A percentile compares a stretch with the other conserved stretches of the same genome.
Evolutionary conservation across 208 protist genomes (phyloP).

Genomic region (Leishmania arabica): DNA sequence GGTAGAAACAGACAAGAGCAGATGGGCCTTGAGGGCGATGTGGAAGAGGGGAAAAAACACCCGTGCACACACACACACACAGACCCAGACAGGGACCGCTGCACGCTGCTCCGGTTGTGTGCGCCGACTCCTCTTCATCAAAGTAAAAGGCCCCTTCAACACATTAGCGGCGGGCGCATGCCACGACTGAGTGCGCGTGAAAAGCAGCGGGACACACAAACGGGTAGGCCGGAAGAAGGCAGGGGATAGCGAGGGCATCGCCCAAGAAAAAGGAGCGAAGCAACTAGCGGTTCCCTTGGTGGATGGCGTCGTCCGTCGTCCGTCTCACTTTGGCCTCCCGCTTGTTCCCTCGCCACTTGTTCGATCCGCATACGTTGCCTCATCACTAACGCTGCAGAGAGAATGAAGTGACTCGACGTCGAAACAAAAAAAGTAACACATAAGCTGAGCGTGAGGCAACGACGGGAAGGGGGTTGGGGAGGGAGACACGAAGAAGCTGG

Average conservation of each 20-base stretch:
- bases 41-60: too few species aligned
- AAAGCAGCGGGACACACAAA: neutral
- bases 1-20: neutral
- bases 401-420: neutral
- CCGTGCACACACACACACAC: neutral
- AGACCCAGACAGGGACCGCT: neutral
- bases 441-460: neutral
- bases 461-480: too few species aligned
- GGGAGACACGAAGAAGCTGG: too few species aligned
- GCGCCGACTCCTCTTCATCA: neutral
- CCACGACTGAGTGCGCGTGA: neutral
- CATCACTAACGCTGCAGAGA: neutral
- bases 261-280: neutral
- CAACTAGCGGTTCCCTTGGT: neutral
- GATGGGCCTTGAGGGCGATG: too few species aligned
- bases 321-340: too few species aligned
- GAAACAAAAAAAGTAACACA: neutral
- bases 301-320: neutral
- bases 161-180: neutral
- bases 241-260: neutral
- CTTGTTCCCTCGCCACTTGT: neutral
- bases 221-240: neutral
- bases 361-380: neutral
- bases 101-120: neutral
- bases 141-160: neutral